phyloP scores from a whole-genome alignment of 2,329 filamentous ascomycete species.

The Hirsutella rhossiliensis region DNA sequence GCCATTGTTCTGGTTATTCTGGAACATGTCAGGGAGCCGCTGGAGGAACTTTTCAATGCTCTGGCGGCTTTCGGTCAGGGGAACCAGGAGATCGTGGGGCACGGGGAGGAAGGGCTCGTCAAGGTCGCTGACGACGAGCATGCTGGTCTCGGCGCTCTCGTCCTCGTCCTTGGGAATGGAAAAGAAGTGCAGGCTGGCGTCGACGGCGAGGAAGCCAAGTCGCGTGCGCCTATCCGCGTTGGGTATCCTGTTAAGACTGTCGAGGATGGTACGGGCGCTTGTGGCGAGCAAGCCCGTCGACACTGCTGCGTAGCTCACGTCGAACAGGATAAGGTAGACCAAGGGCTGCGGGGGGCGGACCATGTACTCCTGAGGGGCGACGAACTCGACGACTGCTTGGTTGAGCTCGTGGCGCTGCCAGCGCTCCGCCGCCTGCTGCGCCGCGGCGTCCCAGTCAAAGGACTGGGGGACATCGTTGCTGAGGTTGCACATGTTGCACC shows the following conservation, averaged over 20 bases:
- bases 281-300: conserved; percentile 87
- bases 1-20: conserved; percentile 76
- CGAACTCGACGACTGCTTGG: conserved; percentile 92
- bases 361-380: conserved; percentile 99
- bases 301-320: conserved; percentile 83
- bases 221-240: conserved; percentile 89
- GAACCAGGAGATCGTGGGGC: conserved; percentile 81
- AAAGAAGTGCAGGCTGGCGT: conserved; percentile 93
- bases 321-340: conserved; percentile 90
- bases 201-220: conserved; percentile 89
- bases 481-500: conserved; percentile 98
- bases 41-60: conserved; percentile 86
- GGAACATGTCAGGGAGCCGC: conserved; percentile 93
- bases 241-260: conserved; percentile 94
- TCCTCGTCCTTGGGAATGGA: conserved; percentile 81
- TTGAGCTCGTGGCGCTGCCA: conserved; percentile 91
- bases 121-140: conserved; percentile 89
- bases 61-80: conserved; percentile 74
- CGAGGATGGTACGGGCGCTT: conserved; percentile 82
- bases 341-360: conserved; percentile 90
- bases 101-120: conserved; percentile 96
- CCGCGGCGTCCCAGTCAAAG: conserved; percentile 92
- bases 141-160: conserved; percentile 72
- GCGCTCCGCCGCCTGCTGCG: conserved; percentile 83
- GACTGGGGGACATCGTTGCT: conserved; percentile 99